Evolutionary conservation across 73 alveolate species (phyloP).

Genomic region (Breviolum minutum): DNA sequence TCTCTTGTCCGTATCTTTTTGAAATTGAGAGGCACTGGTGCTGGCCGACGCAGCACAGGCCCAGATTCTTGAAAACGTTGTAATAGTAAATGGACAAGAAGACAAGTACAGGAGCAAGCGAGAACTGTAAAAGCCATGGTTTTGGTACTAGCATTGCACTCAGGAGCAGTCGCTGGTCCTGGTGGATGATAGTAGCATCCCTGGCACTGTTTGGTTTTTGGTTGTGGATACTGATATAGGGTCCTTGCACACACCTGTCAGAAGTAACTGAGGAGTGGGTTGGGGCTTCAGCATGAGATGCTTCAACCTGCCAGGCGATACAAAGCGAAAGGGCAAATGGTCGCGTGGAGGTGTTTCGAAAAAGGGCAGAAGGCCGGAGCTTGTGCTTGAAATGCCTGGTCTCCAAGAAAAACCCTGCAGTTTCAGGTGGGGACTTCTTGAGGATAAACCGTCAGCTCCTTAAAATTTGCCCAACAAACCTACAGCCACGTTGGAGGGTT

Average conservation of each 20-base stretch:
- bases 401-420: neutral
- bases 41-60: conserved; percentile 62
- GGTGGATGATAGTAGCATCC: conserved; percentile 35
- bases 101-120: no score
- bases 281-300: neutral
- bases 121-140: neutral
- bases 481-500: no score
- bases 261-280: neutral
- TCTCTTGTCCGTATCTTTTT: no score
- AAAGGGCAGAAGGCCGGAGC: conserved; percentile 58
- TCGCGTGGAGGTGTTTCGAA: conserved; percentile 47
- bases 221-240: no score
- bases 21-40: conserved; percentile 16
- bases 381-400: neutral
- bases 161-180: conserved; percentile 70
- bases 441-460: conserved; percentile 56
- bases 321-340: conserved; percentile 56
- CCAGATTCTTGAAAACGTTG: neutral
- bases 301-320: conserved; percentile 31
- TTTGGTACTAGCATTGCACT: neutral
- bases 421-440: conserved; percentile 53
- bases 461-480: neutral
- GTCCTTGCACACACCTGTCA: no score
- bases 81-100: no score
- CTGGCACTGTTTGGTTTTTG: neutral